Percentiles rank a stretch among this genome's conserved stretches.
Evolutionary conservation across 2,329 filamentous ascomycete species (phyloP).

Genomic region (Canariomyces notabilis): DNA sequence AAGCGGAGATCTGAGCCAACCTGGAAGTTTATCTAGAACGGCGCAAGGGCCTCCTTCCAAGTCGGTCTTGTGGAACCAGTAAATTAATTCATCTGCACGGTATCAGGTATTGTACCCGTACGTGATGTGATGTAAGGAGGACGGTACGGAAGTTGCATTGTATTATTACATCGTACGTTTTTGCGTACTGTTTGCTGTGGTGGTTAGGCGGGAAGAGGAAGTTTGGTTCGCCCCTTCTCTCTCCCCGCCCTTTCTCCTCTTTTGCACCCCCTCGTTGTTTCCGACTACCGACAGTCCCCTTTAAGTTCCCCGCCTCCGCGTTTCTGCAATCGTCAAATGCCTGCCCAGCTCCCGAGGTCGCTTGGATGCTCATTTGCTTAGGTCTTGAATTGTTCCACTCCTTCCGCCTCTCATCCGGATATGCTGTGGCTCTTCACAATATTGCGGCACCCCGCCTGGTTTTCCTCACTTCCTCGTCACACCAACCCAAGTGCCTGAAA

Average conservation of each 20-base stretch:
- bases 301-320: slow-evolving; percentile 24
- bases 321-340: slow-evolving; percentile 14
- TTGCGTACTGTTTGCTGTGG: not conserved
- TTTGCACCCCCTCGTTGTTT: slow-evolving; percentile 14
- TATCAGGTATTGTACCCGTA: too few species aligned
- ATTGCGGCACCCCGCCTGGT: slow-evolving; percentile 2
- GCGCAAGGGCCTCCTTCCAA: too few species aligned
- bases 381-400: slow-evolving; percentile 22
- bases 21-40: too few species aligned
- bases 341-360: slow-evolving; percentile 5
- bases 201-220: slow-evolving; percentile 1
- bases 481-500: slow-evolving; percentile 15
- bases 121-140: too few species aligned
- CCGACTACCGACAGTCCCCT: slow-evolving; percentile 19
- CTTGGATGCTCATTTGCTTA: slow-evolving; percentile 15
- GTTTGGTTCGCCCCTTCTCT: slow-evolving; percentile 1
- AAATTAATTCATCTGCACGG: too few species aligned
- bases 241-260: slow-evolving; percentile 19
- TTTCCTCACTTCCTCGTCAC: slow-evolving; percentile 14
- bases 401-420: slow-evolving; percentile 15
- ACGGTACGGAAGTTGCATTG: too few species aligned
- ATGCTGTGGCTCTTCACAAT: slow-evolving; percentile 14
- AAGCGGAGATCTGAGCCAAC: not conserved
- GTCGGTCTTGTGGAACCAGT: too few species aligned
- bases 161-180: too few species aligned